These are phyloP conservation scores for Ambrosiella xylebori DNA, from an alignment of 2,329 filamentous ascomycete genomes.

Conservation along the genomic window DNA sequence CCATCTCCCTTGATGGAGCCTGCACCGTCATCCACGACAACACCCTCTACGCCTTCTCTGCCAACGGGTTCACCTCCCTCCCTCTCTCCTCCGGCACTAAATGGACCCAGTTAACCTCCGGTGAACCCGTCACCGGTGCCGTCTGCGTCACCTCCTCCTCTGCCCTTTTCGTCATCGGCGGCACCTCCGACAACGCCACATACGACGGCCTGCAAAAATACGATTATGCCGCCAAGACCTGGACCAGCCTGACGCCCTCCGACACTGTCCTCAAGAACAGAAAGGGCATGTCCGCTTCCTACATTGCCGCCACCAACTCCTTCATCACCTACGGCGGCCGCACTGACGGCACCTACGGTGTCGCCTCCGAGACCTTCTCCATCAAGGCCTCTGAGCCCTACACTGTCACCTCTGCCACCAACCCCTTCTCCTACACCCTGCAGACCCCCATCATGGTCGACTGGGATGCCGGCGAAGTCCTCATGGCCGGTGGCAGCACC, in stretches of 20 bases:
- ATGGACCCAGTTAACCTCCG: constrained; percentile 52
- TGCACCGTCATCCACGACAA: constrained; percentile 71
- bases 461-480: constrained; percentile 54
- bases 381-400: constrained; percentile 52
- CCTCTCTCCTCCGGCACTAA: constrained; percentile 47
- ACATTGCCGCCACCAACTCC: constrained; percentile 49
- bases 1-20: constrained; percentile 52
- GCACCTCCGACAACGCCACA: constrained; percentile 31
- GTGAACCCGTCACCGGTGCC: constrained; percentile 54
- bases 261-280: constrained; percentile 47
- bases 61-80: constrained; percentile 58
- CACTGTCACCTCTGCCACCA: constrained; percentile 27
- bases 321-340: constrained; percentile 71
- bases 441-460: constrained; percentile 48
- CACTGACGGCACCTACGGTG: constrained; percentile 36
- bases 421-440: constrained; percentile 12
- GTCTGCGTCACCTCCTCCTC: constrained; percentile 55
- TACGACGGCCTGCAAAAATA: constrained; percentile 64
- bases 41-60: constrained; percentile 69
- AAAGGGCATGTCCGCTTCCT: constrained; percentile 57
- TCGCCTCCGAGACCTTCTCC: constrained; percentile 59
- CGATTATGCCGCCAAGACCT: constrained; percentile 35
- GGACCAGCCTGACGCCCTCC: constrained; percentile 29
- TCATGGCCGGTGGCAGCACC: constrained; percentile 53
- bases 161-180: constrained; percentile 68